Conservation (phyloP, 2,329 filamentous ascomycete species). For the Alternaria novae-zelandiae region DNA sequence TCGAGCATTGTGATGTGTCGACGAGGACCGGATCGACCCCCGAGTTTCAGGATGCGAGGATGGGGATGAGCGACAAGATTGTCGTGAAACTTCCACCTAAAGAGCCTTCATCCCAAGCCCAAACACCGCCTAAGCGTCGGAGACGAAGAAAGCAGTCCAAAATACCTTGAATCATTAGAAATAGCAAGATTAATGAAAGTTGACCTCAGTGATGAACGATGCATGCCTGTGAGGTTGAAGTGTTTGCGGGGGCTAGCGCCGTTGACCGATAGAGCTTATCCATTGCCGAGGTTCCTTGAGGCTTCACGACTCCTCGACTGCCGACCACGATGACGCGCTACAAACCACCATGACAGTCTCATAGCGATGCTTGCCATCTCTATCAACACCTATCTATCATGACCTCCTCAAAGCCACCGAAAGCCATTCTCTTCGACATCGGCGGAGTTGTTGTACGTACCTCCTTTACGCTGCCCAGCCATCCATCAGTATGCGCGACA, state of each 20-base stretch:
- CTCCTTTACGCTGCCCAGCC: not conserved
- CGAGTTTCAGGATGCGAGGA: not conserved
- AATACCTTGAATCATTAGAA: not conserved
- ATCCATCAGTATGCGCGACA: not conserved
- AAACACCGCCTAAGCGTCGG: not conserved
- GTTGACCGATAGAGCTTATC: slow-evolving; percentile 27
- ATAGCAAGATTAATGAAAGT: not conserved
- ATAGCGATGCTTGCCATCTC: slow-evolving; percentile 2
- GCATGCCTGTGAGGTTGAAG: not conserved
- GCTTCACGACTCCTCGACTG: slow-evolving; percentile 13
- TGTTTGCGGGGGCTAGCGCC: slow-evolving; percentile 9
- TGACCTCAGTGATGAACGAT: not conserved
- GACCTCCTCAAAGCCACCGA: slow-evolving; percentile 22
- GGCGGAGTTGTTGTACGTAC: slow-evolving; percentile 91
- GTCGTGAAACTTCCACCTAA: not conserved
- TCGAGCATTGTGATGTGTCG: not conserved
- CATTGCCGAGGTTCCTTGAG: slow-evolving; percentile 33
- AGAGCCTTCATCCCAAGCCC: not conserved
- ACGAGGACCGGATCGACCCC: not conserved
- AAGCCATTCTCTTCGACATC: slow-evolving; percentile 80
- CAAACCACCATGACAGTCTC: slow-evolving; percentile 24
- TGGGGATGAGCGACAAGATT: not conserved
- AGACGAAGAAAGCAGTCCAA: not conserved
- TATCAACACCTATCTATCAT: slow-evolving; percentile 6
- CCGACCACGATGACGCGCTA: slow-evolving; percentile 19